A percentile compares a stretch with the other conserved stretches of the same genome.
These are phyloP conservation scores for Acanthamoeba pearcei DNA, from an alignment of 208 protist genomes.

Conservation along the genomic window DNA sequence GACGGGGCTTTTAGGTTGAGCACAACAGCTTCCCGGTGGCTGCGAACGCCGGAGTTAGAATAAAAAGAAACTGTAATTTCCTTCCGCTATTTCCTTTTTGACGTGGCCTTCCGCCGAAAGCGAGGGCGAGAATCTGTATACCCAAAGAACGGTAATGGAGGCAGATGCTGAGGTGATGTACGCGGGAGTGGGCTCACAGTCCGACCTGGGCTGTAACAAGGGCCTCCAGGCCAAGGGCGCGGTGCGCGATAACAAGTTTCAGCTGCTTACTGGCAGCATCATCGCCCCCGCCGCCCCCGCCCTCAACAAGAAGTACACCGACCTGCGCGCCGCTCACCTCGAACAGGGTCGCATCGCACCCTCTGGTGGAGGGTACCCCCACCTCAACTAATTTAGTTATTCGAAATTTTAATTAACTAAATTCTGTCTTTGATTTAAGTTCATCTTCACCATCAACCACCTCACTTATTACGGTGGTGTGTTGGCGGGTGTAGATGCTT, in stretches of 20 bases:
- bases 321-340: neutral
- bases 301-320: neutral
- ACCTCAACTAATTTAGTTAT: neutral
- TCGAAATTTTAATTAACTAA: neutral
- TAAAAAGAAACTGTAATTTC: too few relatives aligned
- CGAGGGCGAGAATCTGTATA: too few relatives aligned
- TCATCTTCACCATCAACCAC: too few relatives aligned
- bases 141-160: too few relatives aligned
- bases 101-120: too few relatives aligned
- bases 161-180: neutral
- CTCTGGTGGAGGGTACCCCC: neutral
- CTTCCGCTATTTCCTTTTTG: too few relatives aligned
- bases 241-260: neutral
- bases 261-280: neutral
- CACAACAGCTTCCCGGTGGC: too few relatives aligned
- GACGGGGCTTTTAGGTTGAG: too few relatives aligned
- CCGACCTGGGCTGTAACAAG: neutral
- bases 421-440: neutral
- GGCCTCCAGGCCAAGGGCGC: neutral
- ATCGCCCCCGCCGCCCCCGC: neutral
- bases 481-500: neutral
- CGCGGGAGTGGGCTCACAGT: neutral
- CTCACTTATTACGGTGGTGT: too few relatives aligned
- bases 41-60: too few relatives aligned
- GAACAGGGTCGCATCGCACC: neutral